A percentile compares a stretch with the other conserved stretches of the same genome.
phyloP scores from a whole-genome alignment of 2,329 filamentous ascomycete genomes.

The Dactylellina drechsleri region DNA sequence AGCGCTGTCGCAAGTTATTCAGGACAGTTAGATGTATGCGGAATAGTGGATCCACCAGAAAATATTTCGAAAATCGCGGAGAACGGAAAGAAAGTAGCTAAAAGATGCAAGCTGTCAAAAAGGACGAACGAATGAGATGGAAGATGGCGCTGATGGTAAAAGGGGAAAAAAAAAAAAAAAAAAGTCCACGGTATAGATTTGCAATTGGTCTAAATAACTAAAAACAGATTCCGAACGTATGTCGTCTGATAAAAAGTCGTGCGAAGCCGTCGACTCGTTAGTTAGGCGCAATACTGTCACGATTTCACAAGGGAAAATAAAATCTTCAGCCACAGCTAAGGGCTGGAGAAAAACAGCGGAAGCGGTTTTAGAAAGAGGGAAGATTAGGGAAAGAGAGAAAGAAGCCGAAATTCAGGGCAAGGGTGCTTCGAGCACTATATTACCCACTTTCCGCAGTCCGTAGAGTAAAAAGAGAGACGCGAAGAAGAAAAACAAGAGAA shows the following conservation, averaged over 20 bases:
- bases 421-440: conserved; percentile 53
- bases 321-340: conserved; percentile 39
- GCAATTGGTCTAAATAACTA: conserved; percentile 37
- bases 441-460: conserved; percentile 26
- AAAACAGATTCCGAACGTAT: conserved; percentile 19
- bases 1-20: neutral
- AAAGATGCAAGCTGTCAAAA: conserved; percentile 38
- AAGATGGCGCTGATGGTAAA: neutral
- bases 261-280: conserved; percentile 25
- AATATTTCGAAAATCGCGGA: neutral
- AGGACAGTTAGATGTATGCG: neutral
- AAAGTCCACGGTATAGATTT: neutral
- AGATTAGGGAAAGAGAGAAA: conserved; percentile 30
- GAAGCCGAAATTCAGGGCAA: conserved; percentile 25
- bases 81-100: conserved; percentile 17
- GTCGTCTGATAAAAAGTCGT: conserved; percentile 26
- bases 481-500: conserved; percentile 29
- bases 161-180: neutral
- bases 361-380: conserved; percentile 29
- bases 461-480: conserved; percentile 32
- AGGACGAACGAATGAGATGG: neutral
- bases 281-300: conserved; percentile 35
- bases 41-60: neutral
- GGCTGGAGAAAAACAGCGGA: conserved; percentile 20
- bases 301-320: conserved; percentile 24